Conservation (phyloP, 2,329 filamentous ascomycete species). For the Eutypella sp. region DNA sequence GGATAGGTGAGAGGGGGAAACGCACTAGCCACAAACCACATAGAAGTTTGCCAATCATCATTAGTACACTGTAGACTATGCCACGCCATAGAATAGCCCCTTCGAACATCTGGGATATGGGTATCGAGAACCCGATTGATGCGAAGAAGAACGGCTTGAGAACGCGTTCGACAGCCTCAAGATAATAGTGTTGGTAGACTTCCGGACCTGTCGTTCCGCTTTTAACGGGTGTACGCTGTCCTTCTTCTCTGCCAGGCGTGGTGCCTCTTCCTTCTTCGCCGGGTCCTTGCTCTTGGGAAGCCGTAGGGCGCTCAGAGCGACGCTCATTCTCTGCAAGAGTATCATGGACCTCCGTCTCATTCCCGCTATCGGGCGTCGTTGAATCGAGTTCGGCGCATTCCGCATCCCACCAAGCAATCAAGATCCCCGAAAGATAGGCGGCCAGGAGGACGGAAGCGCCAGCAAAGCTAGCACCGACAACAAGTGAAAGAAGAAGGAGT, state of each 20-base stretch:
- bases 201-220: conserved; percentile 5
- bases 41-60: conserved; percentile 57
- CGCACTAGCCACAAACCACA: conserved; percentile 56
- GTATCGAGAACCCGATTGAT: conserved; percentile 73
- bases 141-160: conserved; percentile 72
- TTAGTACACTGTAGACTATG: conserved; percentile 65
- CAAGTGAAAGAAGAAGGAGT: conserved; percentile 40
- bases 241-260: background rate
- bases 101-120: conserved; percentile 64
- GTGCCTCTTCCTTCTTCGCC: conserved; percentile 2
- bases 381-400: conserved; percentile 10
- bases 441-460: conserved; percentile 60
- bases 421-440: conserved; percentile 57
- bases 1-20: conserved; percentile 19
- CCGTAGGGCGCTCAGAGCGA: too few relatives aligned
- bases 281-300: background rate
- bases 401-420: conserved; percentile 55
- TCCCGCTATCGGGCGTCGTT: too few relatives aligned
- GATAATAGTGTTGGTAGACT: conserved; percentile 37
- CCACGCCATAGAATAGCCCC: conserved; percentile 65
- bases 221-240: background rate
- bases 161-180: conserved; percentile 39
- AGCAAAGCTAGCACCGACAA: conserved; percentile 51
- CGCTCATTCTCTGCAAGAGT: too few relatives aligned
- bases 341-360: too few relatives aligned